Base-by-base conservation (phyloP, 2,329 filamentous ascomycete genomes). In the Aspergillus viridinutans region DNA sequence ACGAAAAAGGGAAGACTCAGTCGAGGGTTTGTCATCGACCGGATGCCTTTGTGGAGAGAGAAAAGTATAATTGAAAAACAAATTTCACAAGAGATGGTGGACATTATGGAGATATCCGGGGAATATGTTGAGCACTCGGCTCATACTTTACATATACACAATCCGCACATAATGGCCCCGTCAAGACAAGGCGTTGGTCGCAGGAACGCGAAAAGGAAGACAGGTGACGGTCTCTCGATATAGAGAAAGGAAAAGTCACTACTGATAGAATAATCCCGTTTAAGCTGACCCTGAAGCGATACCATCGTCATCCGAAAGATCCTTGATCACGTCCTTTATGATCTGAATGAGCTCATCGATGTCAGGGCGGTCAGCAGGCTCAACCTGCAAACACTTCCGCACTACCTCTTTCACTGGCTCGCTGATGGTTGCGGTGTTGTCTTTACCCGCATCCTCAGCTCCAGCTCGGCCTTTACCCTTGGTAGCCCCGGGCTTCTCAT, bases 351-450 rank as follows among this genome's bases (percentile, higher is more conserved):
- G 76, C 75, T 94, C 87, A 66, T 91, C 85, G 58, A 96, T 88
- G 74, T 95, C 90, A 17, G 94, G 94, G 62, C 94, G 80, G 72
- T 97, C 93, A 3, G 83, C 83, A 0, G 93, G 89, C 78, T 99
- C 94, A 28, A 97, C 90, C 65, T 80, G 84, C 69, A 99, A 78
- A 75, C 94, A 99, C 70, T 83, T 87, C 70, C 92, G 82, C 54
- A 99, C 93, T 12, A 99, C 84, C 58, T 96, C 88, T 72, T 93
- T 89, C 49, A 97, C 90, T 1, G 85, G 81, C 52, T 93, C 90
- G 63, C 89, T 92, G 57, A 97, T 92, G 1, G 74, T 76, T 23
- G 80, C 76, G 10, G 83, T 80, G 12, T 79, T 76, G 4, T 73
- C 62, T 21, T 62, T 67, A 53, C 59, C 53, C 29, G 59, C 55